Conservation (phyloP, 192 early-diverging fungal species). For the Coemansia sp. region DNA sequence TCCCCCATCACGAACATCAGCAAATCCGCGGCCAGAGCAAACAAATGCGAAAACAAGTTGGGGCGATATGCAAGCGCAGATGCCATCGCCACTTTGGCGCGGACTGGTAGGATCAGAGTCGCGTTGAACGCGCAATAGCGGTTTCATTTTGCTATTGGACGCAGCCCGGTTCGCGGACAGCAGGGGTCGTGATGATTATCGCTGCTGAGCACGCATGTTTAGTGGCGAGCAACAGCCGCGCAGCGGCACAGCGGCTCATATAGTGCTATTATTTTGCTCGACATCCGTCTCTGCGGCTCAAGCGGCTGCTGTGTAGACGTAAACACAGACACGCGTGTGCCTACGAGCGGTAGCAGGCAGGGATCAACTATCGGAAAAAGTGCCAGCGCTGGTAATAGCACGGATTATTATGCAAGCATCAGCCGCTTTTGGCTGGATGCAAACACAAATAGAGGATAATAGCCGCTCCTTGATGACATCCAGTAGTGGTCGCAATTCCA, state of each 20-base stretch:
- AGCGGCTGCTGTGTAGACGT: not conserved
- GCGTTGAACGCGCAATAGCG: not conserved
- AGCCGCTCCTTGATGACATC: not conserved
- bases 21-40: not conserved
- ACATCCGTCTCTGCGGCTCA: not conserved
- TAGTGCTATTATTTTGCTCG: not conserved
- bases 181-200: not conserved
- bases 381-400: not conserved
- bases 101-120: not conserved
- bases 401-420: conserved; percentile 6
- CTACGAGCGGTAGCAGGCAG: not conserved
- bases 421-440: not conserved
- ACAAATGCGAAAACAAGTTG: not conserved
- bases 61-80: conserved; percentile 1
- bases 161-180: not conserved
- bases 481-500: not conserved
- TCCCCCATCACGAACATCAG: not conserved
- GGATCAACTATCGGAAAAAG: not conserved
- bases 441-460: not conserved
- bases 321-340: no score
- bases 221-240: not conserved
- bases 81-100: not conserved
- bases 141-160: not conserved
- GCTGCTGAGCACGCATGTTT: not conserved
- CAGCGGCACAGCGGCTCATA: not conserved